Evolutionary conservation across 352 stramenopile genomes (phyloP).

Genomic region (Pilasporangium apinafurcum): DNA sequence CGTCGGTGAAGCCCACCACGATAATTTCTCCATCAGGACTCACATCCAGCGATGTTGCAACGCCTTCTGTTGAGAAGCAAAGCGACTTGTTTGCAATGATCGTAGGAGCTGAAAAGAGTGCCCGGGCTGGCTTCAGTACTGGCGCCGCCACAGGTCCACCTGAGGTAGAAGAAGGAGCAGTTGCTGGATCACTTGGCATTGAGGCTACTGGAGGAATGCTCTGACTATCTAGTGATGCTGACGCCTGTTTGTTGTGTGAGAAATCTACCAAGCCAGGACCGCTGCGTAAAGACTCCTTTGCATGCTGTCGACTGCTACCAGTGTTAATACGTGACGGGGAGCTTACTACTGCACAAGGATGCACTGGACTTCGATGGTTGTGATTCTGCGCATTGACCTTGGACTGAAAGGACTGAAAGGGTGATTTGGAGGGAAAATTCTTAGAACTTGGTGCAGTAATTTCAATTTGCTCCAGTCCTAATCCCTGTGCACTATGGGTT

Average conservation of each 20-base stretch:
- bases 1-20: slow-evolving; percentile 76
- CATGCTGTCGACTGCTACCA: slow-evolving; percentile 4
- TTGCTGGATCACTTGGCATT: too few species aligned
- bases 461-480: slow-evolving; percentile 40
- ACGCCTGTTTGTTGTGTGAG: background rate
- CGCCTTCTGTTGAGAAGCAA: slow-evolving; percentile 72
- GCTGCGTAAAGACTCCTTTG: slow-evolving; percentile 7
- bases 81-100: slow-evolving; percentile 60
- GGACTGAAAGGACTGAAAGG: slow-evolving; percentile 77
- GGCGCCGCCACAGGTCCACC: slow-evolving; percentile 9
- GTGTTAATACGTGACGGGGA: slow-evolving; percentile 9
- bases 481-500: too few species aligned
- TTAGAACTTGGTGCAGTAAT: slow-evolving; percentile 16
- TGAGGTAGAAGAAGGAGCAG: too few species aligned
- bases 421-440: slow-evolving; percentile 44
- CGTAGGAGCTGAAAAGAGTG: slow-evolving; percentile 34
- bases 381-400: slow-evolving; percentile 27
- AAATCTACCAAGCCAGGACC: slow-evolving; percentile 28
- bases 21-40: slow-evolving; percentile 75
- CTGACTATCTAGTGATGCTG: background rate
- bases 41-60: slow-evolving; percentile 71
- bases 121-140: slow-evolving; percentile 39
- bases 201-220: too few species aligned
- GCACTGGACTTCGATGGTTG: slow-evolving; percentile 4
- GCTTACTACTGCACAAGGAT: slow-evolving; percentile 2